Evolutionary conservation across 306 rosid species (phyloP), one percentile per base, ranked within the genome.

Genomic region (Cucumis melo): DNA sequence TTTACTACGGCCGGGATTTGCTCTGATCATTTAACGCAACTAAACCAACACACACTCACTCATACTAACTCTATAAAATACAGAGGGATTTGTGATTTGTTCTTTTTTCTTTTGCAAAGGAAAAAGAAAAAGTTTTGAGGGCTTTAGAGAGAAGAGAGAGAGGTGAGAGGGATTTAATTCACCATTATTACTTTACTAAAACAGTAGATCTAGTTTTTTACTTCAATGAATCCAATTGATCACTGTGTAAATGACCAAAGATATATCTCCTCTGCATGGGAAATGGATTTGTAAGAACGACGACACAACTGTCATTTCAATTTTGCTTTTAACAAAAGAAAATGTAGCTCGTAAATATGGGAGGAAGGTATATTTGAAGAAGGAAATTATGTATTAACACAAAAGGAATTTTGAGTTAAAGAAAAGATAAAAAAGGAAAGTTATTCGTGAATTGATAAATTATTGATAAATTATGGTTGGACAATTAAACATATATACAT

Each of bases 201-300:
- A 32, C 88, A 85, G 91, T 85, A 55, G 53, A 85, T 8, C 48
- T 42, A 86, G 81, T 51, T 19, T 42, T 5, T 78, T 82, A 32
- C 36, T 32, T 32, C 36, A 32, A 32, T 32, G 36, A 32, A 32
- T 3, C 36, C 36, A 32, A 32, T 32, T 32, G 36, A 32, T n/a
- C n/a, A n/a, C 36, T 32, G 36, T 32, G 36, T 38, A 38, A 48
- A 27, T 72, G 27, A 14, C 54, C 17, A 5, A 34, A 27, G 24
- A 50, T 32, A 32, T 32, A 32, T 13, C 39, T 46, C 19, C 0
- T 76, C 44, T 61, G 73, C 54, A 59, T 44, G 73, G 73, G 42
- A 50, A 24, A 66, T 53, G 7, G 34, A 41, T 16, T 16, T 1
- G 2, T 54, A 51, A 51, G 56, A n/a, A n/a, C n/a, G 29, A 27